phyloP scores from a whole-genome alignment of 1,139 yeast species.

The Candida sp. region DNA sequence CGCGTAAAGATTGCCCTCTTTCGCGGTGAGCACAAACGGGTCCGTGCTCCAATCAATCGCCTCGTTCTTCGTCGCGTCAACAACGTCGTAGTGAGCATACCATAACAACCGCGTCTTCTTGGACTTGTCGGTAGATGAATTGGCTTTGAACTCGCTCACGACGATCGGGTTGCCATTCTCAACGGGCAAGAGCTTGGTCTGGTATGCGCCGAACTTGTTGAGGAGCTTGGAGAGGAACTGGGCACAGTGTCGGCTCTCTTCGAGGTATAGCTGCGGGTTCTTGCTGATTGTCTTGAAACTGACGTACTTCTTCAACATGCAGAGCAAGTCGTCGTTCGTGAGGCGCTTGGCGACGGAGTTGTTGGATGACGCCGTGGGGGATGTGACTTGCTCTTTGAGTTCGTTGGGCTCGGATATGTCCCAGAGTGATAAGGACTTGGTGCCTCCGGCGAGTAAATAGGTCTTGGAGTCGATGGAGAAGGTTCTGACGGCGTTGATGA shows the following conservation, averaged over 20 bases:
- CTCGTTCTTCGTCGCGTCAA: constrained; percentile 53
- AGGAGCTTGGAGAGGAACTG: constrained; percentile 68
- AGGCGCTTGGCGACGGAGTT: constrained; percentile 10
- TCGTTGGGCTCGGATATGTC: constrained; percentile 30
- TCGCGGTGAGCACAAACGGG: constrained; percentile 77
- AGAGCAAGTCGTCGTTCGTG: constrained; percentile 64
- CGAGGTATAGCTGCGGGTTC: constrained; percentile 64
- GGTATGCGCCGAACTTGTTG: constrained; percentile 71
- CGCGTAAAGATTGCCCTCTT: constrained; percentile 87
- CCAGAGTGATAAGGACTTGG: constrained; percentile 39
- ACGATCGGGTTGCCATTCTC: constrained; percentile 84
- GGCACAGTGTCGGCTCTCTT: constrained; percentile 90
- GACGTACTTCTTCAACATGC: constrained; percentile 63
- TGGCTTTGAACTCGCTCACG: constrained; percentile 67
- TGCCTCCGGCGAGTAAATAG: constrained; percentile 43
- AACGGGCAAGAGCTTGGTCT: constrained; percentile 73
- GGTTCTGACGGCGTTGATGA: constrained; percentile 26
- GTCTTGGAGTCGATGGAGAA: constrained; percentile 27
- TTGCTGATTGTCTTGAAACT: constrained; percentile 81
- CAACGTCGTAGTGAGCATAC: constrained; percentile 98
- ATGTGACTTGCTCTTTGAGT: constrained; percentile 3
- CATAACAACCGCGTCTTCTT: constrained; percentile 60
- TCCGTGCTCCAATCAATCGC: constrained; percentile 72
- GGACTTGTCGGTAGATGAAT: constrained; percentile 15
- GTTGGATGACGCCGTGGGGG: background rate